Evolutionary conservation across 2,329 filamentous ascomycete species (phyloP).

Genomic region (Fusarium stilboides): DNA sequence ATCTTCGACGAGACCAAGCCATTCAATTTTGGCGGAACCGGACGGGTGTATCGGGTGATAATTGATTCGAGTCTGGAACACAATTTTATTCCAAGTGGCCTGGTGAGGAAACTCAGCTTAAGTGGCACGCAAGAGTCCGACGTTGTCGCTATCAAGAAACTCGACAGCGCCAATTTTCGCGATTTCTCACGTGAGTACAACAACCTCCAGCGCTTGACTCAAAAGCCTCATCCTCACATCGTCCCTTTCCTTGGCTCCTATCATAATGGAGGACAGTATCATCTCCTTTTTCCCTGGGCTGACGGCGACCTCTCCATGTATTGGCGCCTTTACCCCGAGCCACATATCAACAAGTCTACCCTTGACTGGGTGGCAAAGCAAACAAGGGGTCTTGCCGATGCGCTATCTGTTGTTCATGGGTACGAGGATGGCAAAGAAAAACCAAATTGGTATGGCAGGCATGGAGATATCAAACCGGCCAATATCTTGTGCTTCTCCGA

Average conservation of each 20-base stretch:
- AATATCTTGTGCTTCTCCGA: neutral
- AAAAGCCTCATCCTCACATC: neutral
- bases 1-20: neutral
- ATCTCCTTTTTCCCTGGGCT: neutral
- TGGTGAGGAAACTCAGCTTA: too few relatives aligned
- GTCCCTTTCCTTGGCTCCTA: neutral
- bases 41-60: too few relatives aligned
- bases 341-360: accelerated
- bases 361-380: neutral
- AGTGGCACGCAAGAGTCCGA: too few relatives aligned
- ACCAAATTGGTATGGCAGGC: neutral
- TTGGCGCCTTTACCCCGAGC: neutral
- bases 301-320: neutral
- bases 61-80: too few relatives aligned
- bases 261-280: neutral
- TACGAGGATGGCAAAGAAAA: too few relatives aligned
- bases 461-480: neutral
- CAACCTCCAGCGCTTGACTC: neutral
- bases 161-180: accelerated
- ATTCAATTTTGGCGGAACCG: neutral
- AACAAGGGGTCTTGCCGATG: neutral
- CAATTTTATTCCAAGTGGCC: too few relatives aligned
- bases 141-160: too few relatives aligned
- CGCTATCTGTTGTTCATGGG: neutral
- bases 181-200: neutral